phyloP scores from a whole-genome alignment of 352 stramenopile species.

The Thalassiosira ordinaria region DNA sequence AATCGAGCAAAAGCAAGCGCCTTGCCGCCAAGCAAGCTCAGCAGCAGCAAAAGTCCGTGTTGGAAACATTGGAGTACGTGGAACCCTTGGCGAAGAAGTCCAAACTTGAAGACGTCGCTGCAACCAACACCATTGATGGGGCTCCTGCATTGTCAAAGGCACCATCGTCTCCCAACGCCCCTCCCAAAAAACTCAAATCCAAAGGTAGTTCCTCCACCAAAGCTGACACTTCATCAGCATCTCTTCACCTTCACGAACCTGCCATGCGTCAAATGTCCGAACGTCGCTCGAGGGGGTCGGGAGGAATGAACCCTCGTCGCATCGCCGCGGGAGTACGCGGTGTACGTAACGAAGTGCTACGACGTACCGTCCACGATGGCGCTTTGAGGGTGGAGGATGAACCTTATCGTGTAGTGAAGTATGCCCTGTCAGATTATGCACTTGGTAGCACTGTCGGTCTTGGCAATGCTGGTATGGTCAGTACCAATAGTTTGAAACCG shows the following conservation, averaged over 20 bases:
- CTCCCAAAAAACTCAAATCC: neutral
- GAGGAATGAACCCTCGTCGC: slow-evolving; percentile 60
- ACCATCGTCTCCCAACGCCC: neutral
- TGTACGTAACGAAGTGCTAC: slow-evolving; percentile 57
- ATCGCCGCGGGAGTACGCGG: slow-evolving; percentile 73
- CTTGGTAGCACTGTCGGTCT: neutral
- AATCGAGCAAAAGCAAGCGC: slow-evolving; percentile 31
- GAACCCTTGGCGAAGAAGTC: neutral
- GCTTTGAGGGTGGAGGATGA: slow-evolving; percentile 66
- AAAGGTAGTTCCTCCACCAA: neutral
- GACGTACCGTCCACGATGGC: slow-evolving; percentile 69
- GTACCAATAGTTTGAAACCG: too few species aligned
- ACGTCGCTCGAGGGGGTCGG: slow-evolving; percentile 7
- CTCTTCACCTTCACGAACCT: too few species aligned
- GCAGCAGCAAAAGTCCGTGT: neutral
- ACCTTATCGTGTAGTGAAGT: slow-evolving; percentile 49
- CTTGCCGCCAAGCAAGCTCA: too few species aligned
- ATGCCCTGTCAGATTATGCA: slow-evolving; percentile 45
- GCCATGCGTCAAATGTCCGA: slow-evolving; percentile 43
- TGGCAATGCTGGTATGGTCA: too few species aligned
- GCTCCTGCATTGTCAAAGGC: neutral
- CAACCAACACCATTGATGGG: too few species aligned
- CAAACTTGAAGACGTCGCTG: neutral
- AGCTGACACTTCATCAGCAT: neutral
- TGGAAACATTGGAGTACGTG: neutral